Conservation (phyloP, 352 stramenopile species). For the Phytophthora quininea region DNA sequence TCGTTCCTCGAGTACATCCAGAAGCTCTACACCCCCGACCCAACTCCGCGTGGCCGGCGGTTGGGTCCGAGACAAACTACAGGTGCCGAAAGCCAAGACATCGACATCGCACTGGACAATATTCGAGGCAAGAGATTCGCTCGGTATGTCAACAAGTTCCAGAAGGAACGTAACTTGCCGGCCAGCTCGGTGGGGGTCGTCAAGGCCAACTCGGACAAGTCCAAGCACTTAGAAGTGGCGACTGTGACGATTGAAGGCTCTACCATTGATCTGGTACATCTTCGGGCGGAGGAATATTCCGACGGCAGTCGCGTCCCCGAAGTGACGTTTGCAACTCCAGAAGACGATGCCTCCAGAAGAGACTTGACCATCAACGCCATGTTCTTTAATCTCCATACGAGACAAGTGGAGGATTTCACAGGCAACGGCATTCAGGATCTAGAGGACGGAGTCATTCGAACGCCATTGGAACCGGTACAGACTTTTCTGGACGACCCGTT, state of each 20-base stretch:
- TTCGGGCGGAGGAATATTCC: conserved; percentile 95
- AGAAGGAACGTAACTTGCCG: conserved; percentile 54
- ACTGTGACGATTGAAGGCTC: conserved; percentile 93
- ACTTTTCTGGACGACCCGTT: conserved; percentile 99
- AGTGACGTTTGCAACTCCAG: conserved; percentile 88
- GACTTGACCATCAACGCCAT: conserved; percentile 99
- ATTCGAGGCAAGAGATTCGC: conserved; percentile 96
- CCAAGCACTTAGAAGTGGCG: conserved; percentile 98
- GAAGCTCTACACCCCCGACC: conserved; percentile 67
- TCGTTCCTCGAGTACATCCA: conserved; percentile 80
- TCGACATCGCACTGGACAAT: conserved; percentile 98
- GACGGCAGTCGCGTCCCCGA: conserved; percentile 92
- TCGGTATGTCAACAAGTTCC: conserved; percentile 63
- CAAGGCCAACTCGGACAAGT: conserved; percentile 92
- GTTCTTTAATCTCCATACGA: conserved; percentile 99
- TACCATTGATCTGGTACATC: conserved; percentile 98
- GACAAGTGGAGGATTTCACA: conserved; percentile 97
- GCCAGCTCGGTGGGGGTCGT: conserved; percentile 89
- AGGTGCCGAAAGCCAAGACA: conserved; percentile 89
- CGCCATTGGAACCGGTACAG: conserved; percentile 92
- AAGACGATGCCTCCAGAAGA: conserved; percentile 86
- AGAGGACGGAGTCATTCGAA: conserved; percentile 91
- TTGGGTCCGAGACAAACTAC: conserved; percentile 99
- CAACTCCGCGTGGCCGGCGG: conserved; percentile 97
- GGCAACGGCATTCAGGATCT: conserved; percentile 94